Conservation (phyloP, 768 basidiomycete species). For the Agaricus blazei region DNA sequence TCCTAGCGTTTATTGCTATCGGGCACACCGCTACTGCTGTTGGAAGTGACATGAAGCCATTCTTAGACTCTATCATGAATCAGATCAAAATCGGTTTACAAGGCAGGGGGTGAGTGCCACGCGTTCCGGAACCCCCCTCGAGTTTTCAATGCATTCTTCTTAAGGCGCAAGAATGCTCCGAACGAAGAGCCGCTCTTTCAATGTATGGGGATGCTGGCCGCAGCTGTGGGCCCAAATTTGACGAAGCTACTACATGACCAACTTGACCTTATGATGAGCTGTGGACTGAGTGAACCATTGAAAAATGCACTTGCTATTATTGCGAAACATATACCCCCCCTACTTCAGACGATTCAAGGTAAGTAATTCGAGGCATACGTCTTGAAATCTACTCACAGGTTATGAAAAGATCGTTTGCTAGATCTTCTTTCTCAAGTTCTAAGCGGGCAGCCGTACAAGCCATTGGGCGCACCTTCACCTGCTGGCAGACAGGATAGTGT, state of each 20-base stretch:
- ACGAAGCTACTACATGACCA: slow-evolving; percentile 96
- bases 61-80: slow-evolving; percentile 85
- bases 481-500: slow-evolving; percentile 51
- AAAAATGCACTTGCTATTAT: slow-evolving; percentile 81
- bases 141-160: background rate
- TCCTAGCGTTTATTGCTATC: slow-evolving; percentile 87
- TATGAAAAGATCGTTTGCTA: slow-evolving; percentile 73
- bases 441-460: slow-evolving; percentile 80
- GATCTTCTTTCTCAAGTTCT: slow-evolving; percentile 80
- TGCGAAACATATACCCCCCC: slow-evolving; percentile 80
- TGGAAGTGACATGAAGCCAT: slow-evolving; percentile 92
- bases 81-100: slow-evolving; percentile 89
- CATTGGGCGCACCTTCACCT: slow-evolving; percentile 78
- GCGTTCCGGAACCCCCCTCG: background rate
- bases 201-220: slow-evolving; percentile 94
- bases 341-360: slow-evolving; percentile 93
- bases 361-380: slow-evolving; percentile 4
- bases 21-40: slow-evolving; percentile 92
- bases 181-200: slow-evolving; percentile 96
- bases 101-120: slow-evolving; percentile 61
- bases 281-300: slow-evolving; percentile 87
- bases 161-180: slow-evolving; percentile 82
- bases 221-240: slow-evolving; percentile 91
- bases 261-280: slow-evolving; percentile 93
- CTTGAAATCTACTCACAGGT: background rate